phyloP scores from a whole-genome alignment of 1,139 yeast species.

The Sugiyamaella xylanicola region DNA sequence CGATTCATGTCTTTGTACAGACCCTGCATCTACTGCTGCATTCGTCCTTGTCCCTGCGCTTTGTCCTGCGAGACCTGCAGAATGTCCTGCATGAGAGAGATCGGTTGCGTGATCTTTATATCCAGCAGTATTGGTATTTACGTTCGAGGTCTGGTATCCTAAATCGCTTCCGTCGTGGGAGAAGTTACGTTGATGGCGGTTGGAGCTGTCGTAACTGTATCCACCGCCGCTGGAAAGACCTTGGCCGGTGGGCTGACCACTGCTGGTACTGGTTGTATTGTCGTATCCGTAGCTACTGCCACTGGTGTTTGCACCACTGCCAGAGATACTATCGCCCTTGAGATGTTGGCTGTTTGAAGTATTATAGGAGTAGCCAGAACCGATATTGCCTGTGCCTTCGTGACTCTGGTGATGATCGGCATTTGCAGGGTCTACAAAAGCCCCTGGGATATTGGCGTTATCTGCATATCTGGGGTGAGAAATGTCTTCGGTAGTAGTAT shows the following conservation, averaged over 20 bases:
- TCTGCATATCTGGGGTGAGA: constrained; percentile 17
- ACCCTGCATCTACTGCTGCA: not conserved
- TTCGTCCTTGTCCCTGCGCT: not conserved
- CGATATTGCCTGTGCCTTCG: not conserved
- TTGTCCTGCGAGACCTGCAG: not conserved
- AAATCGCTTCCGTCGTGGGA: not conserved
- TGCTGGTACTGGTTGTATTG: too few relatives aligned
- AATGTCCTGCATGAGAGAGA: not conserved
- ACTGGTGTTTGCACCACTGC: not conserved
- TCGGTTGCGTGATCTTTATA: not conserved
- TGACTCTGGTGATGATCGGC: too few relatives aligned
- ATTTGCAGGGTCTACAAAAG: constrained; percentile 10
- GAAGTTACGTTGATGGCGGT: not conserved
- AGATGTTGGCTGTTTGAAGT: not conserved
- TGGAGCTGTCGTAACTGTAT: not conserved
- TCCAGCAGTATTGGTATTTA: not conserved
- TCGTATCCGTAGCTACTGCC: not conserved
- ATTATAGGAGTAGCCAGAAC: not conserved
- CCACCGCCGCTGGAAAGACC: not conserved
- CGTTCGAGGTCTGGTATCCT: not conserved
- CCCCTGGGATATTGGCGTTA: constrained; percentile 17
- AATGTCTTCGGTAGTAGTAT: constrained; percentile 1
- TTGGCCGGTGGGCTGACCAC: too few relatives aligned
- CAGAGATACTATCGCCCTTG: not conserved
- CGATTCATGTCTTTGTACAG: not conserved